These are phyloP conservation scores for Lizanozyma gosingica DNA, from an alignment of 1,139 yeast species.

Conservation along the genomic window DNA sequence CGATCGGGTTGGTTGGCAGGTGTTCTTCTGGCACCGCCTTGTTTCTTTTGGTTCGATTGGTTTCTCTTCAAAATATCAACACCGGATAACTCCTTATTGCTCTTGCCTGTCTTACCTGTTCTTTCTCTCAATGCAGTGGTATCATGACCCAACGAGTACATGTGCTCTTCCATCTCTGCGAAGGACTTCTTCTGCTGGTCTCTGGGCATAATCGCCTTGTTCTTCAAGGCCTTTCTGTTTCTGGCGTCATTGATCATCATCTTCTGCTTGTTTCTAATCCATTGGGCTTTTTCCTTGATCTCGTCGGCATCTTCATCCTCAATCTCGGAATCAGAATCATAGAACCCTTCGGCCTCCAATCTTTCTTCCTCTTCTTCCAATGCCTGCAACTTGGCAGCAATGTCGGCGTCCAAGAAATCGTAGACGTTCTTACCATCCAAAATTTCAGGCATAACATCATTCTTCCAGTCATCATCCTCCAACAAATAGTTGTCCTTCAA, in stretches of 20 bases:
- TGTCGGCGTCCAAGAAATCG: slow-evolving; percentile 95
- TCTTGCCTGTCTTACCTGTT: slow-evolving; percentile 30
- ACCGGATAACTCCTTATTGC: slow-evolving; percentile 47
- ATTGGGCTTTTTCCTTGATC: slow-evolving; percentile 75
- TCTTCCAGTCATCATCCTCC: slow-evolving; percentile 97
- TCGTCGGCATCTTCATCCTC: slow-evolving; percentile 60
- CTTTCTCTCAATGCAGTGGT: slow-evolving; percentile 50
- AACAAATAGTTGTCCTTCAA: slow-evolving; percentile 83
- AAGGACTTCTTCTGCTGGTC: slow-evolving; percentile 72
- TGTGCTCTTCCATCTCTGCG: slow-evolving; percentile 76
- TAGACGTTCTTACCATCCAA: slow-evolving; percentile 94
- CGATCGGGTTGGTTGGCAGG: slow-evolving; percentile 65
- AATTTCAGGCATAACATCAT: slow-evolving; percentile 94
- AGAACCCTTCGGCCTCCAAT: slow-evolving; percentile 90
- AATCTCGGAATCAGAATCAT: slow-evolving; percentile 78
- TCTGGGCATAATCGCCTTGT: slow-evolving; percentile 89
- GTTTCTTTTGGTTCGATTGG: slow-evolving; percentile 35
- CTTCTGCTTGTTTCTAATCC: slow-evolving; percentile 96
- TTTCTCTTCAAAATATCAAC: slow-evolving; percentile 62
- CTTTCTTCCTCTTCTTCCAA: slow-evolving; percentile 95
- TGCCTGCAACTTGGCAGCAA: slow-evolving; percentile 85
- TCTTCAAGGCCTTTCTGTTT: slow-evolving; percentile 78
- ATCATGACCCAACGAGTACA: slow-evolving; percentile 87
- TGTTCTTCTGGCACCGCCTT: slow-evolving; percentile 36
- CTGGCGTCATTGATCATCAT: slow-evolving; percentile 85